Conservation (phyloP, 768 basidiomycete species). For the Cubamyces sp. region DNA sequence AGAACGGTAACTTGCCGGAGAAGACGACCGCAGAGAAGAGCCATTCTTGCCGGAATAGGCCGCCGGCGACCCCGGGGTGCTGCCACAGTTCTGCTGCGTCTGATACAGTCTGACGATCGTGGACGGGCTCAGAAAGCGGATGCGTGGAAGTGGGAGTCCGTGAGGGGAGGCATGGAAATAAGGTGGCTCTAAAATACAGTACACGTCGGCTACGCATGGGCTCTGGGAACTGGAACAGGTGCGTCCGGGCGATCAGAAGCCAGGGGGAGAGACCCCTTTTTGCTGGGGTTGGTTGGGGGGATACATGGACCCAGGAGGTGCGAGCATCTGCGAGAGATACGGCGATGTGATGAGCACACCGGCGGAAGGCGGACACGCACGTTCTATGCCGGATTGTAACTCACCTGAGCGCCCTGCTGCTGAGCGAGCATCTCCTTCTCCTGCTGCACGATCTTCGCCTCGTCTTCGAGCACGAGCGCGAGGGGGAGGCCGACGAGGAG, state of each 20-base stretch:
- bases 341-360: slow-evolving; percentile 14
- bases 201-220: slow-evolving; percentile 24
- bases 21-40: slow-evolving; percentile 9
- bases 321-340: slow-evolving; percentile 62
- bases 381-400: slow-evolving; percentile 2
- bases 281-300: slow-evolving; percentile 44
- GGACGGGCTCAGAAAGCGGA: slow-evolving; percentile 15
- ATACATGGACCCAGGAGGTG: slow-evolving; percentile 55
- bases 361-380: slow-evolving; percentile 14
- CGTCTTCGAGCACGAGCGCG: slow-evolving; percentile 93
- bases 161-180: slow-evolving; percentile 24
- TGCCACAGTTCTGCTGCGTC: slow-evolving; percentile 13
- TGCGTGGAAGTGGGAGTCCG: slow-evolving; percentile 13
- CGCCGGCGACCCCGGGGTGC: slow-evolving; percentile 2
- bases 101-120: slow-evolving; percentile 16
- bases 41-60: slow-evolving; percentile 10
- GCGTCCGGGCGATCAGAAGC: slow-evolving; percentile 57
- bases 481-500: slow-evolving; percentile 93
- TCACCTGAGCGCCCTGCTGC: slow-evolving; percentile 80
- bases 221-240: slow-evolving; percentile 5
- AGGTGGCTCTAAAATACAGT: slow-evolving; percentile 26
- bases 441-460: slow-evolving; percentile 91
- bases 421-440: slow-evolving; percentile 94
- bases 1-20: slow-evolving; percentile 16
- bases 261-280: slow-evolving; percentile 78